A percentile compares a stretch with the other conserved stretches of the same genome.
These are phyloP conservation scores for Dentipellis sp. DNA, from an alignment of 768 basidiomycete genomes.

Conservation along the genomic window DNA sequence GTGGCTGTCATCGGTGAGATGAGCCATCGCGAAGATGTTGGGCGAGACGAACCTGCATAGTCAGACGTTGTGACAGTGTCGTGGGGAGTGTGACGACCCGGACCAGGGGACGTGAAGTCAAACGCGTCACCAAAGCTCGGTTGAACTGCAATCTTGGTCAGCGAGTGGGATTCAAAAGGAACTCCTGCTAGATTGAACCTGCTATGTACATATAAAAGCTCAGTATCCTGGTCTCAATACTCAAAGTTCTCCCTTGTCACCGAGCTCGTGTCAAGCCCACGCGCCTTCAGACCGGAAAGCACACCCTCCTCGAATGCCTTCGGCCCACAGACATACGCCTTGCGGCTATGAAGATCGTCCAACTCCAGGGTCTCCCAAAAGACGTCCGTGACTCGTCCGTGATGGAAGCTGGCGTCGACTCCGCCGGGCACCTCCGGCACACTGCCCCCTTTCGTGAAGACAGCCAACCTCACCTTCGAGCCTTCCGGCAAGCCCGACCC, in stretches of 20 bases:
- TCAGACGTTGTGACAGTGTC: no score
- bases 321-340: neutral
- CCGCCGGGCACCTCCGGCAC: neutral
- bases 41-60: no score
- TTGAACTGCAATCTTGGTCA: no score
- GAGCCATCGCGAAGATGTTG: no score
- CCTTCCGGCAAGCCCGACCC: slow-evolving; percentile 10
- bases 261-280: neutral
- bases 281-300: neutral
- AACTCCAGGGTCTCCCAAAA: neutral
- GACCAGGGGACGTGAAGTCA: no score
- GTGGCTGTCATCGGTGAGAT: no score
- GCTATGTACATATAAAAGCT: no score
- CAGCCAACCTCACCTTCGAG: slow-evolving; percentile 26
- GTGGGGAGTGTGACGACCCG: no score
- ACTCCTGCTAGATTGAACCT: no score
- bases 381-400: neutral
- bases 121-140: no score
- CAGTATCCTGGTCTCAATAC: neutral
- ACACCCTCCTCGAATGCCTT: neutral
- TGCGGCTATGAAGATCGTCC: neutral
- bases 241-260: neutral
- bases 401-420: neutral
- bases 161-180: no score
- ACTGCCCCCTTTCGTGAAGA: slow-evolving; percentile 26